Evolutionary conservation across 257 asterid species (phyloP).

Genomic region (Scutellaria barbata): DNA sequence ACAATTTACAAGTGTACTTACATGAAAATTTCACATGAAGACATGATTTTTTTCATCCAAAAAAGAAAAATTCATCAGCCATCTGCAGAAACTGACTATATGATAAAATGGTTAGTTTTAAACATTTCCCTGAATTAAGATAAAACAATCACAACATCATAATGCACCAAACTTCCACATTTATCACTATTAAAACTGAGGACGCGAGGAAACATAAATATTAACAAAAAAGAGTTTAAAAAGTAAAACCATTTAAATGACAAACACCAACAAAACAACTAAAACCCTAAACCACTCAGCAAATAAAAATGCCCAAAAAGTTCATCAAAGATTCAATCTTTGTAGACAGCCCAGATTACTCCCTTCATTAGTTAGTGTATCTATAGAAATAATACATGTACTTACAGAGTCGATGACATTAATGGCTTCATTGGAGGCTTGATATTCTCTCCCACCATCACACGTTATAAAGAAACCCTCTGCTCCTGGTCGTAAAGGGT

Average conservation of each 20-base stretch:
- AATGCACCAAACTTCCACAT: neutral
- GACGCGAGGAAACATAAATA: neutral
- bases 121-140: neutral
- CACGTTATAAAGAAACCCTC: slow-evolving; percentile 96
- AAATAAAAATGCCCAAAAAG: slow-evolving; percentile 3
- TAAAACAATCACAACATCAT: neutral
- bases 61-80: neutral
- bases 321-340: slow-evolving; percentile 29
- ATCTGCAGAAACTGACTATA: neutral
- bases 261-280: slow-evolving; percentile 11
- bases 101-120: neutral
- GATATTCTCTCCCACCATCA: slow-evolving; percentile 92
- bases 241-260: neutral
- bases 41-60: neutral
- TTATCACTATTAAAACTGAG: neutral
- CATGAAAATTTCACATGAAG: neutral
- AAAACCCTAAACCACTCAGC: slow-evolving; percentile 7
- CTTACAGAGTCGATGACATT: slow-evolving; percentile 87
- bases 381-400: neutral
- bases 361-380: neutral
- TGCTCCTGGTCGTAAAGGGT: slow-evolving; percentile 83
- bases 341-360: neutral
- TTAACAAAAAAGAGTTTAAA: slow-evolving; percentile 1
- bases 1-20: neutral
- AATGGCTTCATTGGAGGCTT: slow-evolving; percentile 88